Percentiles rank a stretch among this genome's conserved stretches.
Evolutionary conservation across 192 early-diverging fungal species (phyloP).

Genomic region (Phlyctochytrium bullatum): DNA sequence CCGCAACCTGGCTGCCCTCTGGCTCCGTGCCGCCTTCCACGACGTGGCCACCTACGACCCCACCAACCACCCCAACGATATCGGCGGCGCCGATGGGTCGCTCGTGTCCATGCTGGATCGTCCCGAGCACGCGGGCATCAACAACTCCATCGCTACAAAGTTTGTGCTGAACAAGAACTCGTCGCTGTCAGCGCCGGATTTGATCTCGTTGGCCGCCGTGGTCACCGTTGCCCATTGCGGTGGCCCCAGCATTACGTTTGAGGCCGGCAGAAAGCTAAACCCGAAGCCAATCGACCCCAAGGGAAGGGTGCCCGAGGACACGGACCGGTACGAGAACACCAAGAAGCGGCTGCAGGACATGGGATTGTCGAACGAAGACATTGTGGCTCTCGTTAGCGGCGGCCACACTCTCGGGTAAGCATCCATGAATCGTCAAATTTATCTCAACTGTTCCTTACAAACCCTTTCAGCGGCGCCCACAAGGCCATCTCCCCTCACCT

Average conservation of each 20-base stretch:
- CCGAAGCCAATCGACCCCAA: background rate
- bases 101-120: too few species aligned
- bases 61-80: constrained; percentile 8
- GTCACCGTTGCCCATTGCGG: constrained; percentile 29
- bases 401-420: constrained; percentile 23
- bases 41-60: constrained; percentile 23
- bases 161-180: too few species aligned
- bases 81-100: constrained; percentile 22
- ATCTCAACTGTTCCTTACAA: too few species aligned
- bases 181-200: too few species aligned
- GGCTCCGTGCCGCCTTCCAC: constrained; percentile 39
- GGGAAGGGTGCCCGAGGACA: constrained; percentile 6
- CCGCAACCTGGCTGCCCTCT: constrained; percentile 36
- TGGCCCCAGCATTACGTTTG: constrained; percentile 18
- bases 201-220: constrained; percentile 32
- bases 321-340: background rate
- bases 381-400: constrained; percentile 21
- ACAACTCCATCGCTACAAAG: too few species aligned
- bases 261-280: constrained; percentile 8
- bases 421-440: too few species aligned
- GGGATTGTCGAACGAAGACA: constrained; percentile 22
- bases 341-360: constrained; percentile 6
- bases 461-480: constrained; percentile 29
- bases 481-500: constrained; percentile 4
- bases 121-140: too few species aligned